Base-by-base conservation (phyloP, 805 yeast species). In the Ogataea paradorogensis region DNA sequence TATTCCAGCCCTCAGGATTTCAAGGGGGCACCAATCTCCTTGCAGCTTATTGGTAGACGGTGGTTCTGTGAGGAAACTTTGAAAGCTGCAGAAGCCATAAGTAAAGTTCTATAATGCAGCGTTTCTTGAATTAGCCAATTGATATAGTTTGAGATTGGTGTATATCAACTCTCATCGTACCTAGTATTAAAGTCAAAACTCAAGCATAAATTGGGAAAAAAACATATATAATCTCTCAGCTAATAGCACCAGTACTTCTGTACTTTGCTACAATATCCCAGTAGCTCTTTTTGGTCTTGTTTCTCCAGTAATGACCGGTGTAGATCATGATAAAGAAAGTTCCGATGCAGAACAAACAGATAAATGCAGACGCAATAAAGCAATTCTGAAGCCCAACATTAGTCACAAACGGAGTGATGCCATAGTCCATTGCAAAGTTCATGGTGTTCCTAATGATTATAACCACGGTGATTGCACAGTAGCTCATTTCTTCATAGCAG, bases 401-500 rank as follows among this genome's bases (percentile, higher is more conserved):
- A 3, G 51, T 58, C 25, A 78, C 63, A 79, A 83, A 80, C 13
- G 78, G 75, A 2, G 80, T 77, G 42, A 77, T 69, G 20, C 80
- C 84, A 43, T 79, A 80, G 35, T 73, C 74, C 58, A 76, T 70
- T 3, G 76, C 81, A 52, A 80, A 80, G 11, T 76, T 73, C 71
- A 79, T 71, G 13, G 73, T 62, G 55, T 78, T 78, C 56, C 84
- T 68, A 40, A 78, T 71, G 18, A 79, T 50, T 28, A 80, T 70
- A 13, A 77, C 76, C 21, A 78, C 72, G 36, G 74, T 80, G 34
- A 78, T 70, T 1, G 78, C 76, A 30, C 73, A 74, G 5, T 74
- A 66, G 27, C 71, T 71, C 63, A 77, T 55, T 40, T 76, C 78
- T 40, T 73, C 71, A 56, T 78, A 79, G 42, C 71, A 63, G 48